Base-by-base conservation (phyloP, 345 rosid genomes). In the Eucalyptus urophylla region DNA sequence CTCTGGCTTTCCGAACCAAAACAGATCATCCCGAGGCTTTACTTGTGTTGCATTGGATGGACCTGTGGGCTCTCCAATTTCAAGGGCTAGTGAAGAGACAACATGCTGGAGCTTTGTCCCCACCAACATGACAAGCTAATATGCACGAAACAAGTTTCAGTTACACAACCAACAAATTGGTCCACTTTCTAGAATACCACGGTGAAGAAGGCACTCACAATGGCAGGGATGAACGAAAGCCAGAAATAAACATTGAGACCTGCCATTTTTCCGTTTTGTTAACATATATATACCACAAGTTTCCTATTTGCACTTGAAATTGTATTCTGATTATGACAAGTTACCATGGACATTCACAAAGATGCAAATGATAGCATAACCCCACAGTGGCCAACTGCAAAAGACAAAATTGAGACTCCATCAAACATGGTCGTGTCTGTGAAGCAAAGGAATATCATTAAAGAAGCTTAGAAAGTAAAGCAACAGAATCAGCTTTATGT, bases 321-420 rank as follows among this genome's bases (percentile, higher is more conserved):
- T 58, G 86, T 60, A 53, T 86, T 15, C 53, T 49, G 87, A 25
- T 80, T 53, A 40, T 86, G n/a, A 88, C 86, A 47, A 49, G 21
- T 89, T 93, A 97, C 99, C 99, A 87, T 97, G 98, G 91, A 96
- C 90, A 87, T 97, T 97, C 90, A 95, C 89, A 95, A 96, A 96
- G 94, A 97, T 96, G 92, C 99, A 97, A 65, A 94, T 67, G 80
- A 97, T 95, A 50, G 99, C 95, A 92, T 97, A 97, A 91, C 89
- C 97, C 99, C 99, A 97, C 81, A 97, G 98, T 22, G 95, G 97
- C 97, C 97, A 95, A 93, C 99, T 97, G 95, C 93, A 93, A 91
- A 87, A 83, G 87, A 37, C 60, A 88, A 87, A 76, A 43, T n/a
- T 25, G 56, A 87, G 27, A 50, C 9, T 37, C 0, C 25, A 17